A percentile compares a stretch with the other conserved stretches of the same genome.
phyloP scores from a whole-genome alignment of 192 early-diverging fungal species.

The Entomortierella beljakovae region DNA sequence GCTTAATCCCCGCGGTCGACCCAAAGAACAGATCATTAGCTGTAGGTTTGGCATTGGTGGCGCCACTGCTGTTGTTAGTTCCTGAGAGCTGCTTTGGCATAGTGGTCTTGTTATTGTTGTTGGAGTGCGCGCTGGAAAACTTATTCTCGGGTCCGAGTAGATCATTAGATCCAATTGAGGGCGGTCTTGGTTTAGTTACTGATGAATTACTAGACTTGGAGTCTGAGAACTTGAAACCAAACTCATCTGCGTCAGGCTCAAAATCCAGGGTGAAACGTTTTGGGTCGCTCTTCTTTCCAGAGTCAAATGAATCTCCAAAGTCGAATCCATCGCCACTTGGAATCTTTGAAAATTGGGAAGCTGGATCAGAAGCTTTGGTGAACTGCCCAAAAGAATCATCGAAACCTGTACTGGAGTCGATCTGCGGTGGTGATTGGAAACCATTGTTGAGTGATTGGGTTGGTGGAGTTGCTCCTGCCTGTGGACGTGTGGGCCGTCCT shows the following conservation, averaged over 20 bases:
- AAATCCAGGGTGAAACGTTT: constrained; percentile 36
- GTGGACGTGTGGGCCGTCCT: constrained; percentile 78
- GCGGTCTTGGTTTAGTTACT: constrained; percentile 3
- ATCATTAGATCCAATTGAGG: constrained; percentile 9
- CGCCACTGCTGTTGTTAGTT: background rate
- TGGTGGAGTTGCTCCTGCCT: background rate
- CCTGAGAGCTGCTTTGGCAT: constrained; percentile 26
- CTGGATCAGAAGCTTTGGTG: constrained; percentile 13
- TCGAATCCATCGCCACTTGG: constrained; percentile 37
- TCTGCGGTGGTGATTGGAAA: background rate
- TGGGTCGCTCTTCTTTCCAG: constrained; percentile 1
- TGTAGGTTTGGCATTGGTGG: constrained; percentile 22
- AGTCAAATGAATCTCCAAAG: constrained; percentile 21
- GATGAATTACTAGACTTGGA: background rate
- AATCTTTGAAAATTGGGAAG: constrained; percentile 41
- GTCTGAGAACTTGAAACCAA: constrained; percentile 32
- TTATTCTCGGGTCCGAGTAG: background rate
- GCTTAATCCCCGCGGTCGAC: constrained; percentile 12
- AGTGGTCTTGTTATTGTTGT: background rate
- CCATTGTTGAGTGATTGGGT: constrained; percentile 1
- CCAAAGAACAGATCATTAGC: constrained; percentile 42
- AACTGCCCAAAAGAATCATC: constrained; percentile 52
- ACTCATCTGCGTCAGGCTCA: constrained; percentile 20
- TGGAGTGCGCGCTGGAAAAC: too few species aligned
- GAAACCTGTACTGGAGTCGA: constrained; percentile 36